Evolutionary conservation across 2,329 filamentous ascomycete species (phyloP).

Genomic region (Aspergillus sojae): DNA sequence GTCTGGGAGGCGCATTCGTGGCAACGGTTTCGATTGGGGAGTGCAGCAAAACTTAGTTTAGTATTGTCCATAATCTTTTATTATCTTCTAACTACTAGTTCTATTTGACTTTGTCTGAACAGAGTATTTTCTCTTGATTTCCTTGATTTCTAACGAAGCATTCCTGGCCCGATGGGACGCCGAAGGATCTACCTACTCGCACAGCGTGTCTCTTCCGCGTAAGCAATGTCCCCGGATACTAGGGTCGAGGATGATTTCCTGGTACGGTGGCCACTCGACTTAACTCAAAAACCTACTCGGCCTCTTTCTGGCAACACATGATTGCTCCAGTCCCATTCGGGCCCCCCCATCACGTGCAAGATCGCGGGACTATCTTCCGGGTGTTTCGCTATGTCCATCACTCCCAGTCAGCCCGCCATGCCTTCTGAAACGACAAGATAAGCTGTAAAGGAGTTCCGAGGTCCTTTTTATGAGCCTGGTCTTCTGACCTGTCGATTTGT

Average conservation of each 20-base stretch:
- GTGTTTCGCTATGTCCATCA: not conserved
- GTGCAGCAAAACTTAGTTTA: conserved; percentile 13
- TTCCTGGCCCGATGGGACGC: not conserved
- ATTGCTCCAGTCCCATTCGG: not conserved
- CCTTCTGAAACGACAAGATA: not conserved
- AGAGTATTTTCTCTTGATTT: not conserved
- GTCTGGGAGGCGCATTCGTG: conserved; percentile 7
- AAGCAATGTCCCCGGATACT: not conserved
- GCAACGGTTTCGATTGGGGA: conserved; percentile 5
- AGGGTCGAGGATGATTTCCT: not conserved
- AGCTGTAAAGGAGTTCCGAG: not conserved
- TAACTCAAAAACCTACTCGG: not conserved
- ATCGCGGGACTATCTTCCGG: conserved; percentile 5
- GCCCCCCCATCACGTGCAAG: not conserved
- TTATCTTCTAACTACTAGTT: not conserved
- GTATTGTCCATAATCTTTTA: conserved; percentile 1
- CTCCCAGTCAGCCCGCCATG: not conserved
- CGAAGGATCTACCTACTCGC: not conserved
- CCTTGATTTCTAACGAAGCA: not conserved
- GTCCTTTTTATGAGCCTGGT: not conserved
- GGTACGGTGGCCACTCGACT: not conserved
- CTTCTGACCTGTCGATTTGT: not conserved
- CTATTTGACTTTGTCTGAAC: not conserved
- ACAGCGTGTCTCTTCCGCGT: not conserved
- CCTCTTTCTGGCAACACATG: not conserved